Base-by-base conservation (phyloP, 371 early-diverging fungal species). In the Basidiobolus meristosporus region DNA sequence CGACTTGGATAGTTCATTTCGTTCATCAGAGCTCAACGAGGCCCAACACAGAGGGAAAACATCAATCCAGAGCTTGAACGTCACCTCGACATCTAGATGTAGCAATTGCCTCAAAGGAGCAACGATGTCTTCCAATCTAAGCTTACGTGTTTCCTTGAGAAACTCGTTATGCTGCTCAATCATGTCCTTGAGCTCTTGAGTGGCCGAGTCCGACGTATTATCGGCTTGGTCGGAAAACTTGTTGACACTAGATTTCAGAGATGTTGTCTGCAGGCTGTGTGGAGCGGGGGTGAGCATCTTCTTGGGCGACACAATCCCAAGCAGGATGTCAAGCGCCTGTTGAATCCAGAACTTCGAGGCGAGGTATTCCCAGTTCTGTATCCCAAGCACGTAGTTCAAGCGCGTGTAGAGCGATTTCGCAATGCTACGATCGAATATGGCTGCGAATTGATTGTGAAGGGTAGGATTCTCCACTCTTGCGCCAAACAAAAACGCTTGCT, bases 341-440 rank as follows among this genome's bases (percentile, higher is more conserved):
- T 78, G 80, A 4, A 97, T 56, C 93, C 96, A 97, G 48, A 86
- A 96, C 11, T 72, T 65, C 14, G 64, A 61, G 0, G 80, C 67
- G 11, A 97, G 60, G 40, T 63, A 73, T 36, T 93, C 93, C 98
- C 98, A 98, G 44, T 88, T 91, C 50, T 98, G 98, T 0, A 87
- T 70, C 20, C 82, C 83, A 26, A 98, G 46, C 16, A 96, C 64
- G 46, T 97, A 98, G 30, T 77, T 75, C 14, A 97, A 57, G 0
- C 98, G 68, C 14, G 71, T 55, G 42, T 68, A 60, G 4, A 93
- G 50, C 0, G 65, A 52, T 2, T 53, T 57, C 1, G 73, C 68
- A 39, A 93, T 61, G 49, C 84, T 83, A 4, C 69, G 53, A 42
- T 92, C 73, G 40, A 97, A 79, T 4, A 90, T 76, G 1, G 63